A percentile compares a stretch with the other conserved stretches of the same genome.
Evolutionary conservation across 352 stramenopile genomes (phyloP).

Genomic region (Globisporangium megalacanthum): DNA sequence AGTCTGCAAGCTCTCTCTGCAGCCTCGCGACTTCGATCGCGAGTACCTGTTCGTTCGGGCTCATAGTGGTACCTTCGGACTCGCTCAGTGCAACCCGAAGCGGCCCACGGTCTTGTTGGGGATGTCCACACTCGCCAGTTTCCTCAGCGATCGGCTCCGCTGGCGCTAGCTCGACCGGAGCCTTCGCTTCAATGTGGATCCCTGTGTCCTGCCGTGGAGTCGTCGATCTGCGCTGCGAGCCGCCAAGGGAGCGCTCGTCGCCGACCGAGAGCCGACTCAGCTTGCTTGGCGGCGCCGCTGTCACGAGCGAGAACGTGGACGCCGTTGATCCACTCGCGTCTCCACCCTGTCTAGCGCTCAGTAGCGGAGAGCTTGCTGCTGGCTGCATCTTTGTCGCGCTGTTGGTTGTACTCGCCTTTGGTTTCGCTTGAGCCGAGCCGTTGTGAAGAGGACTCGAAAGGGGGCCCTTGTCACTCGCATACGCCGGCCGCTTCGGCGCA

Average conservation of each 20-base stretch:
- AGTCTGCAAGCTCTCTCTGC: slow-evolving; percentile 20
- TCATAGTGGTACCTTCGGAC: slow-evolving; percentile 1
- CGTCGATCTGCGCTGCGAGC: background rate
- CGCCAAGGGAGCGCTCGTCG: background rate
- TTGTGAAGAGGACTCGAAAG: background rate
- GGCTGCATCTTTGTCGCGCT: slow-evolving; percentile 2
- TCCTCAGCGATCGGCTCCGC: slow-evolving; percentile 6
- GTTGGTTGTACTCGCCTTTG: slow-evolving; percentile 1
- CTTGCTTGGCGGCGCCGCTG: slow-evolving; percentile 3
- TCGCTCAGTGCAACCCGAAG: background rate
- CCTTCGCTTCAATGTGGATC: background rate
- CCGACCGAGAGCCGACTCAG: slow-evolving; percentile 1
- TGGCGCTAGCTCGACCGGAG: background rate
- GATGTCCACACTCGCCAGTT: background rate
- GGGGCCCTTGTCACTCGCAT: slow-evolving; percentile 1
- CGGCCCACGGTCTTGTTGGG: background rate
- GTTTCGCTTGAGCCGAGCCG: background rate
- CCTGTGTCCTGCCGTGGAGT: slow-evolving; percentile 5
- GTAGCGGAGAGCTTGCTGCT: slow-evolving; percentile 4
- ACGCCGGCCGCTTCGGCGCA: background rate
- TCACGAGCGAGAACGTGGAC: slow-evolving; percentile 10
- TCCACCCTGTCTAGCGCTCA: background rate
- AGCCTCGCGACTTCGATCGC: slow-evolving; percentile 26
- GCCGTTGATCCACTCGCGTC: background rate
- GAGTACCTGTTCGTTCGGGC: slow-evolving; percentile 26